These are phyloP conservation scores for Takakia lepidozioides DNA, from an alignment of 225 moss, liverwort and hornwort genomes.

Conservation along the genomic window DNA sequence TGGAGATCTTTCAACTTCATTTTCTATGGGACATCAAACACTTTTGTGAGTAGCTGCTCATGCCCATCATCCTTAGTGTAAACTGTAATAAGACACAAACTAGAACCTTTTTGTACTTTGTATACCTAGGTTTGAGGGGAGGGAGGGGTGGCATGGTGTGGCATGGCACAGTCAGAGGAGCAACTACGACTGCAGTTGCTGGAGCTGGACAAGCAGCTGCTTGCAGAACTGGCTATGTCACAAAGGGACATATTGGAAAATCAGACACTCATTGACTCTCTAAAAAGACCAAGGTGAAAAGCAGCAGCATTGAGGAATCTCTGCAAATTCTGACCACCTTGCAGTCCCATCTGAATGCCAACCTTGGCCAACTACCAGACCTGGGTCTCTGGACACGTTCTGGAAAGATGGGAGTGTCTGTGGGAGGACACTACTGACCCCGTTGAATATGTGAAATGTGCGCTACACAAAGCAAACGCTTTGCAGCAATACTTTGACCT, in stretches of 20 bases:
- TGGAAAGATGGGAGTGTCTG: conserved; percentile 11
- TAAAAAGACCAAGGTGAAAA: conserved; percentile 30
- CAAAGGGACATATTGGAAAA: conserved; percentile 23
- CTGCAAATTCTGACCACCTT: conserved; percentile 13
- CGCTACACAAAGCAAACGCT: conserved; percentile 10
- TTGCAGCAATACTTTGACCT: conserved; percentile 8
- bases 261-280: conserved; percentile 12
- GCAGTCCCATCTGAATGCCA: conserved; percentile 9
- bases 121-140: background rate
- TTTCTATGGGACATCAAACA: too few species aligned
- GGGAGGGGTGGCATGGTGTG: background rate
- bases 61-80: too few species aligned
- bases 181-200: conserved; percentile 16
- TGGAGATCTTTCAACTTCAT: too few species aligned
- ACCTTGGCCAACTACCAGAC: conserved; percentile 12
- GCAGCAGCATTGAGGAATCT: conserved; percentile 7
- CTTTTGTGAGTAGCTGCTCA: too few species aligned
- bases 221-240: conserved; percentile 18
- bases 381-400: conserved; percentile 15
- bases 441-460: conserved; percentile 11
- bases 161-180: conserved; percentile 29
- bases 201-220: conserved; percentile 21
- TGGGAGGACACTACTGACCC: conserved; percentile 21
- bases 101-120: too few species aligned
- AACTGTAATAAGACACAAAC: too few species aligned